Evolutionary conservation across 176 grass and related monocot species (phyloP).

Genomic region (Dendrocalamus sinicus): DNA sequence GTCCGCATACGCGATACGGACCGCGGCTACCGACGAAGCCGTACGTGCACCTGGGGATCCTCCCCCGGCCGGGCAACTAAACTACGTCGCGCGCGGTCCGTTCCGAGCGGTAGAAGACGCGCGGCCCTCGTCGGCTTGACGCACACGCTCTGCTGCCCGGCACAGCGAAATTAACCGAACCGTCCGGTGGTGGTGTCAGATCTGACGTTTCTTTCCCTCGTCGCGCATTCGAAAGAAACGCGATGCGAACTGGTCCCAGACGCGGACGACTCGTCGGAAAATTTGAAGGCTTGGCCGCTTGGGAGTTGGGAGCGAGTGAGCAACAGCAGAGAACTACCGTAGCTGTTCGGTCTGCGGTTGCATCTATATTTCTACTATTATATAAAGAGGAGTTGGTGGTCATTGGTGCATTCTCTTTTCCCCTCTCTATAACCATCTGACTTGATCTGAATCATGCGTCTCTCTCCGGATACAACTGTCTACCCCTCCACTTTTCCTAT

Average conservation of each 20-base stretch:
- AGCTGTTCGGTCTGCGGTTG: no score
- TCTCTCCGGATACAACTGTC: no score
- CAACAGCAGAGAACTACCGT: background rate
- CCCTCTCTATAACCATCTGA: no score
- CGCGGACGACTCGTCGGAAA: background rate
- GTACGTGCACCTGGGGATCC: background rate
- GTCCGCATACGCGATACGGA: background rate
- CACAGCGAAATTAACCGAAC: background rate
- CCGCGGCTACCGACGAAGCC: slow-evolving; percentile 21
- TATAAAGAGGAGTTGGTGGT: no score
- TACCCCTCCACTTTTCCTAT: no score
- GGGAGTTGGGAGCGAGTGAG: no score
- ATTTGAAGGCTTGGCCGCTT: background rate
- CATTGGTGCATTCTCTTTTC: fast-evolving
- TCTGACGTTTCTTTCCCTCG: background rate
- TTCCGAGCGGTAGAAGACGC: background rate
- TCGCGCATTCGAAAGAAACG: background rate
- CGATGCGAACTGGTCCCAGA: background rate
- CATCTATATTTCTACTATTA: no score
- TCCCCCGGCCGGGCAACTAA: no score
- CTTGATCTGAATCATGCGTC: no score
- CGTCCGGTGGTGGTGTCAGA: background rate
- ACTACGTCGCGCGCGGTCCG: no score
- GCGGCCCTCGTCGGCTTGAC: background rate
- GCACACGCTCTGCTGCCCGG: background rate